These are phyloP conservation scores for Chlorella sp. DNA, from an alignment of 139 green algal genomes.

Conservation along the genomic window DNA sequence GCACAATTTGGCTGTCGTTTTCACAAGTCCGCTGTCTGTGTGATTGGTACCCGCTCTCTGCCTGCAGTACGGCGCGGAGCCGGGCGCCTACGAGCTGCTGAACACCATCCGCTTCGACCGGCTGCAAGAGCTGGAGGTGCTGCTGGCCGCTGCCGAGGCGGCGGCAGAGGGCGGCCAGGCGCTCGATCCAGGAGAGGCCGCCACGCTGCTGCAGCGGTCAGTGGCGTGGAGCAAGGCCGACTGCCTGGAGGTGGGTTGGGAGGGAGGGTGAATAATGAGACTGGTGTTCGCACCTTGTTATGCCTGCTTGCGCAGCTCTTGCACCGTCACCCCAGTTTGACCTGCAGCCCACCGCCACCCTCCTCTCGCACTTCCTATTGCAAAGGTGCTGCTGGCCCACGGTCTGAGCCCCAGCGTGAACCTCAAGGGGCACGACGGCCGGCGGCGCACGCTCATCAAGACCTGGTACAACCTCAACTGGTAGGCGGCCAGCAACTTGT, in stretches of 20 bases:
- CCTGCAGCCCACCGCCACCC: too few relatives aligned
- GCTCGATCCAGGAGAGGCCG: not conserved
- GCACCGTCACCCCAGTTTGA: too few relatives aligned
- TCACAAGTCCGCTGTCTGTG: too few relatives aligned
- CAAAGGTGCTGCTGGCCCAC: not conserved
- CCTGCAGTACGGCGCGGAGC: not conserved
- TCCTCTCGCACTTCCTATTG: too few relatives aligned
- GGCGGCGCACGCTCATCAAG: not conserved
- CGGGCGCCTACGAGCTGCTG: not conserved
- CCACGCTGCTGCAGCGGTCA: conserved; percentile 8
- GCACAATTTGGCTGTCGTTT: too few relatives aligned
- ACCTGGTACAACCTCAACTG: not conserved
- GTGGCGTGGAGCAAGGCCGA: not conserved
- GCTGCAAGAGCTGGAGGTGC: too few relatives aligned
- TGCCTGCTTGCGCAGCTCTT: too few relatives aligned
- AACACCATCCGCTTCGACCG: too few relatives aligned
- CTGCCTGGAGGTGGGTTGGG: not conserved
- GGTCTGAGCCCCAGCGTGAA: not conserved
- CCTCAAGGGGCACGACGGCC: not conserved
- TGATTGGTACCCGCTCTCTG: not conserved
- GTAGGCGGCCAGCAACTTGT: too few relatives aligned
- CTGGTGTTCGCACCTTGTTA: too few relatives aligned
- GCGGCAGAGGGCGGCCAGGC: not conserved
- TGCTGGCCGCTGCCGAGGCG: too few relatives aligned
- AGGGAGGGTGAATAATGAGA: too few relatives aligned